A percentile compares a stretch with the other conserved stretches of the same genome.
phyloP scores from a whole-genome alignment of 352 stramenopile genomes.

The Thraustotheca clavata region DNA sequence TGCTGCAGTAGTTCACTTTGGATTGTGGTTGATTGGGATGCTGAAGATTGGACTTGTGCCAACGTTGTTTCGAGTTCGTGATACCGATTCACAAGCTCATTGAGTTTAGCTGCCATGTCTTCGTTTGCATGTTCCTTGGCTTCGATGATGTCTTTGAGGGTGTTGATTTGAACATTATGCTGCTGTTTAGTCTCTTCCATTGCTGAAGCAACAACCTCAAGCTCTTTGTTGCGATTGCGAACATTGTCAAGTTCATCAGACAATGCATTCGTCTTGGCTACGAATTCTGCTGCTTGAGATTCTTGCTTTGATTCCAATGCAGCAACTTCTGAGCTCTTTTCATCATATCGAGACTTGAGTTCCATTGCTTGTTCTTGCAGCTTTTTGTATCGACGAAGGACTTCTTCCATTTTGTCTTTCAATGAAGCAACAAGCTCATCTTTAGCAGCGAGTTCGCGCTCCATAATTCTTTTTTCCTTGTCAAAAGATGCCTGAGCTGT shows the following conservation, averaged over 20 bases:
- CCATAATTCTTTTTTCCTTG: neutral
- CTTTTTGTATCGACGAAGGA: neutral
- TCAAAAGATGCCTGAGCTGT: neutral
- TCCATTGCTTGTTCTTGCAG: neutral
- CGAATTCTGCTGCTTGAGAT: neutral
- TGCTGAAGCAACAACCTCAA: neutral
- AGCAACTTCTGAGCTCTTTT: neutral
- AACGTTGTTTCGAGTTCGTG: constrained; percentile 13
- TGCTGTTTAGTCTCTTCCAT: too few relatives aligned
- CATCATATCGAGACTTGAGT: neutral
- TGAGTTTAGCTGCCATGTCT: neutral
- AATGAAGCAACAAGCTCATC: neutral
- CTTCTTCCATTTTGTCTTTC: neutral
- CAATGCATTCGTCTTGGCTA: neutral
- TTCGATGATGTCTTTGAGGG: neutral
- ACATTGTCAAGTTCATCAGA: neutral
- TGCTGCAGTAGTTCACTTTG: too few relatives aligned
- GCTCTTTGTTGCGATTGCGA: neutral
- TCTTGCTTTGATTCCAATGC: neutral
- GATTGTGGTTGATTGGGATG: too few relatives aligned
- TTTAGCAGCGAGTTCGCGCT: neutral
- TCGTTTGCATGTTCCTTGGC: neutral
- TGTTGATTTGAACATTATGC: too few relatives aligned
- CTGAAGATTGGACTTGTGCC: too few relatives aligned
- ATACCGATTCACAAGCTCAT: constrained; percentile 15